Evolutionary conservation across 2,329 filamentous ascomycete genomes (phyloP).

Genomic region (Tricladium varicosporioides): DNA sequence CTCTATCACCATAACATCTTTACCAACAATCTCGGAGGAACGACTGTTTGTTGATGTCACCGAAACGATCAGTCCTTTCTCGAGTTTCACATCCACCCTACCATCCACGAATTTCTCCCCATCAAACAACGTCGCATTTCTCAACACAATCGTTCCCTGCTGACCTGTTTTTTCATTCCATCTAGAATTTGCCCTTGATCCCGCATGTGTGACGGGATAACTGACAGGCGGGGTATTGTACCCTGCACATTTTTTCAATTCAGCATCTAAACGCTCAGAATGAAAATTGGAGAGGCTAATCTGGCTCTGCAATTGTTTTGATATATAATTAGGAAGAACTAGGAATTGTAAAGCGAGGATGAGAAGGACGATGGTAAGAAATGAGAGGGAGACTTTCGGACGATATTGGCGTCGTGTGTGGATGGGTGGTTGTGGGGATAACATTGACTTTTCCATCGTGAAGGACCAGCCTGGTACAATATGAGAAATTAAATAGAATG

Average conservation of each 20-base stretch:
- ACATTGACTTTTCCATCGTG: not conserved
- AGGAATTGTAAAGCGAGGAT: not conserved
- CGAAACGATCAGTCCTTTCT: conserved; percentile 38
- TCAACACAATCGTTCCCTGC: conserved; percentile 36
- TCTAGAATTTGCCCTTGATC: conserved; percentile 37
- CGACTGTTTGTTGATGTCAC: conserved; percentile 24
- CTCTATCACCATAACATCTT: conserved; percentile 28
- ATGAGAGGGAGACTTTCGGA: conserved; percentile 10
- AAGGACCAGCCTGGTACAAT: not conserved
- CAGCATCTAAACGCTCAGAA: conserved; percentile 21
- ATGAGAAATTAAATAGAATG: not conserved
- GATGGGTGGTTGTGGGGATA: not conserved
- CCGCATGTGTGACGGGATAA: conserved; percentile 24
- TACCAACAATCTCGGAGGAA: conserved; percentile 8
- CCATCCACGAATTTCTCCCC: conserved; percentile 36
- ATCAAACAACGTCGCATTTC: conserved; percentile 44
- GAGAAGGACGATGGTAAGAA: not conserved
- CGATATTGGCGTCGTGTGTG: conserved; percentile 11
- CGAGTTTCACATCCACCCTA: conserved; percentile 39
- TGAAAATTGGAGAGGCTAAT: conserved; percentile 23
- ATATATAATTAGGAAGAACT: not conserved
- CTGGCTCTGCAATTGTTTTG: conserved; percentile 9
- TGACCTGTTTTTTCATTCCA: conserved; percentile 41
- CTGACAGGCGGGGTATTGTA: conserved; percentile 23
- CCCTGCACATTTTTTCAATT: conserved; percentile 29